Evolutionary conservation across 495 filamentous ascomycete species (phyloP), one percentile per base, ranked within the genome.

Genomic region (Aspergillus conjunctus): DNA sequence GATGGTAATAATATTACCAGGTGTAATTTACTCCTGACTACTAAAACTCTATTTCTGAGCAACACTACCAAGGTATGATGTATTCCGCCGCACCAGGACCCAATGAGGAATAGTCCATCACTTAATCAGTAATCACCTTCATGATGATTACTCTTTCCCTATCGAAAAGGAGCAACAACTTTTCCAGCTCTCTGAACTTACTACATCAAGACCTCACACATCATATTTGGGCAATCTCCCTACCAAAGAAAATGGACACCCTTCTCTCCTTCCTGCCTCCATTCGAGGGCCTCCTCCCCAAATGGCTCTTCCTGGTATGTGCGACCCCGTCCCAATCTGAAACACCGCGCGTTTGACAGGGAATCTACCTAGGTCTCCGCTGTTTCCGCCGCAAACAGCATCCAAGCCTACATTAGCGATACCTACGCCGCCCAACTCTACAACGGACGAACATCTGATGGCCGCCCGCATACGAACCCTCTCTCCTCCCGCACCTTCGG

Each of bases 401-500:
- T 93, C 65, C 93, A 97, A 76, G 83, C 89, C 70, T 94, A 92
- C 77, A 53, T 71, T 18, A 93, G 91, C 4, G 74, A 89, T 9
- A 72, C 81, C 67, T 91, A 88, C 73, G 91, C 91, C 10, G 81
- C 82, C 2, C 86, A 89, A 66, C 83, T 97, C 66, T 98, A 97
- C 70, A 77, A 82, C 58, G 76, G 72, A 33, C 72, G 73, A 3
- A 77, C 80, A 54, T 39, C 79, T 33, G 79, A 80, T 55, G 74
- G 78, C 68, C 77, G 62, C 66, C 73, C 73, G 54, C 76, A 61
- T 71, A 82, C 73, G 11, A 76, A 72, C 34, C 80, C 87, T 5
- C 85, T 97, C 37, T 88, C 88, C 22, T 85, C 89, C 7, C 88
- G 94, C 54, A 84, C 90, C 10, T 97, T 98, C 70, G 95, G 91